Conservation (phyloP, 2,329 filamentous ascomycete genomes). For the Aspergillus fumigatiaffinis region DNA sequence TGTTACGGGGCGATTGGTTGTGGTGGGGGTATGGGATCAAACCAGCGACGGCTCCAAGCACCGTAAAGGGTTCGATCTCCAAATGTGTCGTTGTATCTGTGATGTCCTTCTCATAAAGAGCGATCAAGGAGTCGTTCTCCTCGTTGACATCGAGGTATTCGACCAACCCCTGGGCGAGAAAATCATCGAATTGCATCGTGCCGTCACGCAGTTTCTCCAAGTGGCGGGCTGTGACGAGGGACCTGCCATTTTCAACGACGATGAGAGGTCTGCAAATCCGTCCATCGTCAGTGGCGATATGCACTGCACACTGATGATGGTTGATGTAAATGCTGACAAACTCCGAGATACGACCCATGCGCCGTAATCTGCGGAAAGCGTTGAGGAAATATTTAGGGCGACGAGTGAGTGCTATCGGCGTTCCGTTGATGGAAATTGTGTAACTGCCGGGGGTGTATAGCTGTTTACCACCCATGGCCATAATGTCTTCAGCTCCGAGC, state of each 20-base stretch:
- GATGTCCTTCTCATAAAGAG: conserved; percentile 82
- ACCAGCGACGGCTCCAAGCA: conserved; percentile 90
- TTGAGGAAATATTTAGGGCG: conserved; percentile 82
- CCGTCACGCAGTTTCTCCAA: conserved; percentile 78
- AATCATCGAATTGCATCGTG: conserved; percentile 88
- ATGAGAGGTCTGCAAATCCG: conserved; percentile 95
- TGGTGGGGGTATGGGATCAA: conserved; percentile 98
- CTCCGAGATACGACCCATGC: conserved; percentile 87
- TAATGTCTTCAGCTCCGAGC: conserved; percentile 78
- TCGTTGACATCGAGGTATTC: conserved; percentile 98
- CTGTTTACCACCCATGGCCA: conserved; percentile 75
- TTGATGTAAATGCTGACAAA: conserved; percentile 98
- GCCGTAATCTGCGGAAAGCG: conserved; percentile 78
- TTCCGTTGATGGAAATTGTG: conserved; percentile 92
- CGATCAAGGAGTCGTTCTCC: conserved; percentile 93
- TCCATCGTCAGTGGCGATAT: conserved; percentile 95
- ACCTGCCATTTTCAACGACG: conserved; percentile 82
- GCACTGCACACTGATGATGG: conserved; percentile 82
- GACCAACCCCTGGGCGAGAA: conserved; percentile 80
- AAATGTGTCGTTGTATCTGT: conserved; percentile 82
- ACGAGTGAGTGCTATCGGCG: conserved; percentile 80
- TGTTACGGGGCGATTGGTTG: conserved; percentile 97
- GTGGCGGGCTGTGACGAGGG: conserved; percentile 74
- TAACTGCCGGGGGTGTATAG: conserved; percentile 82
- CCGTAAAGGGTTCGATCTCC: conserved; percentile 96